Conservation (phyloP, 2,329 filamentous ascomycete genomes). For the Epichloe glyceriae region DNA sequence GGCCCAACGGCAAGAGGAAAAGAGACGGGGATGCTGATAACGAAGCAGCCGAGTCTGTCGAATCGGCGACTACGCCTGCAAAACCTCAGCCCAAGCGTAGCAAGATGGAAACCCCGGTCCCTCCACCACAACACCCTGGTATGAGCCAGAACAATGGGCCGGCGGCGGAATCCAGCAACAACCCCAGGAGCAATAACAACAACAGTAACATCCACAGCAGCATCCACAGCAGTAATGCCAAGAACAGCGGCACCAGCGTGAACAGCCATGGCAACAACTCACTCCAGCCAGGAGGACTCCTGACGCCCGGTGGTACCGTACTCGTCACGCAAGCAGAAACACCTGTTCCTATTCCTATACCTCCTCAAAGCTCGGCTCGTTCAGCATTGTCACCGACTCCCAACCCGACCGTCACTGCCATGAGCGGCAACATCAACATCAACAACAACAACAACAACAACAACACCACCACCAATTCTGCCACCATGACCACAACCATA, state of each 20-base stretch:
- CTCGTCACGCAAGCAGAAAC: conserved; percentile 24
- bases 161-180: conserved; percentile 14
- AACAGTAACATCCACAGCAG: conserved; percentile 5
- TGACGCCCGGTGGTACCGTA: conserved; percentile 4
- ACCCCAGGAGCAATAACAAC: conserved; percentile 9
- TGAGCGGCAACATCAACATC: background rate
- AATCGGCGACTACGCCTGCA: conserved; percentile 13
- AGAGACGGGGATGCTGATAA: conserved; percentile 24
- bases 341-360: conserved; percentile 27
- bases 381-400: conserved; percentile 21
- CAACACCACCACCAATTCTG: background rate
- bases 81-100: conserved; percentile 35
- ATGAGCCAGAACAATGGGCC: conserved; percentile 17
- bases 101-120: conserved; percentile 46
- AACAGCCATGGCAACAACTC: background rate
- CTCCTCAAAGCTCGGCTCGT: conserved; percentile 16
- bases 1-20: conserved; percentile 31
- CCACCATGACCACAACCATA: conserved; percentile 16
- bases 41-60: conserved; percentile 17
- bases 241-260: conserved; percentile 5
- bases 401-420: conserved; percentile 7
- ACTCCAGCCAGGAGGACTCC: background rate
- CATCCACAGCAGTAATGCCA: conserved; percentile 9
- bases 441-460: background rate
- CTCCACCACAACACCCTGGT: conserved; percentile 27